A percentile compares a stretch with the other conserved stretches of the same genome.
Conservation (phyloP, 495 filamentous ascomycete genomes). For the Daldinia vernicosa region DNA sequence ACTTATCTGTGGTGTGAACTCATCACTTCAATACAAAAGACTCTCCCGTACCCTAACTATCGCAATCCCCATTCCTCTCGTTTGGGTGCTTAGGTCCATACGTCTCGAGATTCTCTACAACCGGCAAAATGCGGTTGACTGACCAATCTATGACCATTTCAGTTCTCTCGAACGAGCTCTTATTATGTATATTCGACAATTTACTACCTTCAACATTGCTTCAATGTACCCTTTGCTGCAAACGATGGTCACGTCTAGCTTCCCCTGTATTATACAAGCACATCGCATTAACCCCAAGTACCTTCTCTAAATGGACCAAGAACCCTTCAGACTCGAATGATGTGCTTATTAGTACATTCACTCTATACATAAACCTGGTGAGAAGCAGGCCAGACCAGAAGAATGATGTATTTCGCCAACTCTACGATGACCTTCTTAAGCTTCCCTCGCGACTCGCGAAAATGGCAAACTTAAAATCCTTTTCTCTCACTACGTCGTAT, state of each 20-base stretch:
- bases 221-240: constrained; percentile 7
- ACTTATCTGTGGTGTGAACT: no score
- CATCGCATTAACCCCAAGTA: not conserved
- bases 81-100: no score
- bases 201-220: not conserved
- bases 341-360: not conserved
- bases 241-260: constrained; percentile 6
- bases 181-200: constrained; percentile 3
- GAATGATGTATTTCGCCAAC: not conserved
- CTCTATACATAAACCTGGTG: not conserved
- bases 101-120: not conserved
- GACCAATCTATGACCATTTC: not conserved
- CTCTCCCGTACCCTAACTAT: no score
- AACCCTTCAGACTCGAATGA: not conserved
- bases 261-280: constrained; percentile 6
- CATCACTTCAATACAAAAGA: no score
- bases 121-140: not conserved
- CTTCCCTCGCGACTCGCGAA: constrained; percentile 7
- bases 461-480: not conserved
- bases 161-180: constrained; percentile 8
- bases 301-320: not conserved
- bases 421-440: not conserved
- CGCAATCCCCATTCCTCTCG: no score
- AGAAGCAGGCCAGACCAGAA: not conserved
- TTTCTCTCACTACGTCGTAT: not conserved